phyloP scores from a whole-genome alignment of 495 filamentous ascomycete species.

The Podospora pseudoanserina region DNA sequence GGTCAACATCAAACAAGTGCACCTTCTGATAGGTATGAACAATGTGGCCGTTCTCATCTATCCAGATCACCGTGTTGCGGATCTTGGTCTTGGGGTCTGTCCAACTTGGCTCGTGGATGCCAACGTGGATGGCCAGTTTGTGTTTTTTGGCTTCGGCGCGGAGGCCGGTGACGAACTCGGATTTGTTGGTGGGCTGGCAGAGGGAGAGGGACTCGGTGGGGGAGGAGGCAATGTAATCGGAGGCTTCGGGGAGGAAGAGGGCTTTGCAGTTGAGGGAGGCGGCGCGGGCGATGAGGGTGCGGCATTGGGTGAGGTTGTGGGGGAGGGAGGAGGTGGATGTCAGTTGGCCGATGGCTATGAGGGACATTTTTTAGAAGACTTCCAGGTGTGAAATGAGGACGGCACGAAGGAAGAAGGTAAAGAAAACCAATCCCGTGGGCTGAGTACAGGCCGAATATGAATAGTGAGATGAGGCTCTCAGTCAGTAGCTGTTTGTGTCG shows the following conservation, averaged over 20 bases:
- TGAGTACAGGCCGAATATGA: not conserved
- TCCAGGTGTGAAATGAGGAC: too few species aligned
- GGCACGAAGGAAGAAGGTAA: too few species aligned
- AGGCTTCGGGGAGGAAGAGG: constrained; percentile 88
- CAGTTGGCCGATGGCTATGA: constrained; percentile 75
- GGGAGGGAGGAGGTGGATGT: constrained; percentile 77
- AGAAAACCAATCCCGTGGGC: too few species aligned
- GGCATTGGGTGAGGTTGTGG: constrained; percentile 75
- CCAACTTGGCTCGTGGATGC: constrained; percentile 57
- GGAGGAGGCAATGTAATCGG: constrained; percentile 76
- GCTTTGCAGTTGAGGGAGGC: constrained; percentile 44
- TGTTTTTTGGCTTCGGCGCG: constrained; percentile 59
- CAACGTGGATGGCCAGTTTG: constrained; percentile 74
- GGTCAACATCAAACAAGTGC: constrained; percentile 46
- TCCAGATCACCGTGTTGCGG: constrained; percentile 49
- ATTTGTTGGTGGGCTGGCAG: constrained; percentile 49
- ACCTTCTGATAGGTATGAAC: constrained; percentile 54
- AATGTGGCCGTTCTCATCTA: constrained; percentile 38
- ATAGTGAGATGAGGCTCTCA: not conserved
- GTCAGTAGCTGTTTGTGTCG: not conserved
- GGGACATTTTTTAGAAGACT: not conserved
- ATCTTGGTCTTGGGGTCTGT: constrained; percentile 28
- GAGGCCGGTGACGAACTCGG: constrained; percentile 68
- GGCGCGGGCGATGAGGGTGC: not conserved
- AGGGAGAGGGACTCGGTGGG: constrained; percentile 64